Evolutionary conservation across 441 rosid species (phyloP).

Genomic region (Populus hybrid): DNA sequence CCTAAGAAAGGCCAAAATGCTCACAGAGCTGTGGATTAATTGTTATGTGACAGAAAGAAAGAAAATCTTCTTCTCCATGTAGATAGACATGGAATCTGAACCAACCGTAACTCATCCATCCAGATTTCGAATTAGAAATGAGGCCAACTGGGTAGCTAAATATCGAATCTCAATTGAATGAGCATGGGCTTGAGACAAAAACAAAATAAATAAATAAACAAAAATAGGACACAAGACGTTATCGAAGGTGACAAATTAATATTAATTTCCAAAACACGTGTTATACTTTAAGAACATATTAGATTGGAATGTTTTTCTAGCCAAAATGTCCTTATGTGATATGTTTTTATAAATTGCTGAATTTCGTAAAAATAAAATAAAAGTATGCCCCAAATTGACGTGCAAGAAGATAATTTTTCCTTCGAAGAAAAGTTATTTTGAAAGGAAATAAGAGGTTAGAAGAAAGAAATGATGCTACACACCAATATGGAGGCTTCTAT

Average conservation of each 20-base stretch:
- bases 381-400: no score
- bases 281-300: neutral
- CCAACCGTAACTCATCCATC: slow-evolving; percentile 4
- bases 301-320: neutral
- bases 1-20: neutral
- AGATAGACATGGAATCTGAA: neutral
- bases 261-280: neutral
- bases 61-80: neutral
- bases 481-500: neutral
- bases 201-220: no score
- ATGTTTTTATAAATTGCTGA: neutral
- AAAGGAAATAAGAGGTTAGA: neutral
- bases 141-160: neutral
- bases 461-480: neutral
- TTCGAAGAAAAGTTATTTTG: neutral
- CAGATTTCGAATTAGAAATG: neutral
- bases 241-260: neutral
- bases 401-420: neutral
- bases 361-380: neutral
- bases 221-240: neutral
- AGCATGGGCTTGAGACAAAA: neutral
- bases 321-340: neutral
- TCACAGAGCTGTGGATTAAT: neutral
- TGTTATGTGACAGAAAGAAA: neutral
- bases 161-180: neutral